phyloP scores from a whole-genome alignment of 2,329 filamentous ascomycete genomes.

The Ilyonectria robusta region DNA sequence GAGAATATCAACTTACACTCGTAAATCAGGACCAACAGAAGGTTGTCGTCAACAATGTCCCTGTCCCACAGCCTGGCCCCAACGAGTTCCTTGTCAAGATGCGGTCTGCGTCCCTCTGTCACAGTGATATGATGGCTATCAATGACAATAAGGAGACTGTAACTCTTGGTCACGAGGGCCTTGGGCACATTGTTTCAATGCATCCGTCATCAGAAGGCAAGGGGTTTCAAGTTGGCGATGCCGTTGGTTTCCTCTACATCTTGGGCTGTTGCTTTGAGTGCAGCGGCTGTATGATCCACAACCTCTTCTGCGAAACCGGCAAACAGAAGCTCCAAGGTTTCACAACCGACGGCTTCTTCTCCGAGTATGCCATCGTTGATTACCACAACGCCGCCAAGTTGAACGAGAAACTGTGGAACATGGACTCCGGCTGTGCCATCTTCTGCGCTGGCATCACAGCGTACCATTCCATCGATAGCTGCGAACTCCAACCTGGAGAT shows the following conservation, averaged over 20 bases:
- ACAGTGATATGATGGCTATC: conserved; percentile 48
- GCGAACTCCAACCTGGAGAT: conserved; percentile 52
- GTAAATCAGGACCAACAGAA: conserved; percentile 40
- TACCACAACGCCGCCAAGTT: conserved; percentile 60
- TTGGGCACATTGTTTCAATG: conserved; percentile 58
- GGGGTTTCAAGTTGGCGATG: conserved; percentile 59
- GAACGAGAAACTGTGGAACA: conserved; percentile 49
- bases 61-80: conserved; percentile 57
- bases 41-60: conserved; percentile 57
- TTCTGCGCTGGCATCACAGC: conserved; percentile 67
- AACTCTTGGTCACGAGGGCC: conserved; percentile 61
- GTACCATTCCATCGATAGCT: conserved; percentile 57
- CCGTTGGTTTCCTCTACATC: conserved; percentile 62
- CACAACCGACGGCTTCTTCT: conserved; percentile 60
- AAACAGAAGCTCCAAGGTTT: conserved; percentile 60
- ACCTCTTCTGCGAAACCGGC: conserved; percentile 55
- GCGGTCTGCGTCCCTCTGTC: conserved; percentile 53
- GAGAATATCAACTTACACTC: neutral
- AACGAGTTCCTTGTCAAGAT: conserved; percentile 58
- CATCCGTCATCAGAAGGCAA: conserved; percentile 52
- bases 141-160: conserved; percentile 35
- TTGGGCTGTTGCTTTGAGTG: conserved; percentile 62
- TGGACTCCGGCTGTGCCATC: conserved; percentile 54
- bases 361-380: conserved; percentile 62
- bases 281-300: conserved; percentile 61